Evolutionary conservation across 768 basidiomycete species (phyloP), one percentile per base, ranked within the genome.

Genomic region (Gloeopeniophorella convolvens): DNA sequence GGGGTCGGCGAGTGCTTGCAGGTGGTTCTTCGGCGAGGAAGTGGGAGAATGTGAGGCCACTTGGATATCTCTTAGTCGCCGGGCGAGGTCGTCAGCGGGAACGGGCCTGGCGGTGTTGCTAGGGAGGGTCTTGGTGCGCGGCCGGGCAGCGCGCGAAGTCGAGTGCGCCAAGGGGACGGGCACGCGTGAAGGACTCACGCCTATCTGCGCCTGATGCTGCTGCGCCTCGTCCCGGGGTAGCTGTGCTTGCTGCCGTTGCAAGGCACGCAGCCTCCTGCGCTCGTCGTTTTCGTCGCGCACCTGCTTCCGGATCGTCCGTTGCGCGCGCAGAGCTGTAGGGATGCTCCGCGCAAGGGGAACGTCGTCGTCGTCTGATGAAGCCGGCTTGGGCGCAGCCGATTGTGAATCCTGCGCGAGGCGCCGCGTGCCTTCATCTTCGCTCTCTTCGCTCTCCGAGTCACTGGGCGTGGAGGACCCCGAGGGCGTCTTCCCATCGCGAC

Each of bases 281-380:
- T 76, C 72, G 30, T 82, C 77, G 26, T 78, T 70, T 63, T 90
- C 87, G 54, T 84, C 79, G 31, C 74, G 74, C 20, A 87, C 80
- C 62, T 89, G 77, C 37, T 73, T 71, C 16, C 88, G 78, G 46
- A 95, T 87, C 5, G 84, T 82, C 59, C 79, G 81, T 60, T 95
- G 92, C 9, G 89, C 91, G 3, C 73, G 77, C 50, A 95, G 67
- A 3, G 92, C 92, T 1, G 82, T 83, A 4, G 91, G 92, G 47
- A 91, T 89, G 26, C 82, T 74, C 56, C 78, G 80, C 3, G 90
- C 92, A 13, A 95, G 74, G 1, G 92, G 92, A 1, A 91, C 71
- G 58, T 95, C 85, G 62, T 95, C 91, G 46, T 88, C 60, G 2
- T 31, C 49, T 1, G 54, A 56, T 7, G 47, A 30, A 16, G 20